phyloP scores from a whole-genome alignment of 148 eudicot genomes.

The Cornus kousa region DNA sequence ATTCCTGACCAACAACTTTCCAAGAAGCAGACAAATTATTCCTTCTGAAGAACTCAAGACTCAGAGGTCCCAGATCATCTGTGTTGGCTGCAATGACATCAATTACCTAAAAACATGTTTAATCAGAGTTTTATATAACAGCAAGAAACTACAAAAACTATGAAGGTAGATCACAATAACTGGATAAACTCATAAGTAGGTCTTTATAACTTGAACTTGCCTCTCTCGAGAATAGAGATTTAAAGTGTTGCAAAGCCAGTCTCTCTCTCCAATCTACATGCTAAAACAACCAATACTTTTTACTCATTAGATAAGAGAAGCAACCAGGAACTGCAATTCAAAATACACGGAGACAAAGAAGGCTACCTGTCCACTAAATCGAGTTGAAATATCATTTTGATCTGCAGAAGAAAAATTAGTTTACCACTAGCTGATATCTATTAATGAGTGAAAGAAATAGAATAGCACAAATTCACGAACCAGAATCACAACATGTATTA shows the following conservation, averaged over 20 bases:
- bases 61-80: slow-evolving; percentile 76
- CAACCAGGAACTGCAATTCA: neutral
- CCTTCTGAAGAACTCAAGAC: slow-evolving; percentile 63
- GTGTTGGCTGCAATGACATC: slow-evolving; percentile 64
- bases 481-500: no score
- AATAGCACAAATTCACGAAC: no score
- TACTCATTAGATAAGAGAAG: slow-evolving; percentile 12
- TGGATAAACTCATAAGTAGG: neutral
- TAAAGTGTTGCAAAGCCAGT: slow-evolving; percentile 69
- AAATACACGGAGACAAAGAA: slow-evolving; percentile 5
- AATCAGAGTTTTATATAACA: slow-evolving; percentile 14
- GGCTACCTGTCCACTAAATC: slow-evolving; percentile 52
- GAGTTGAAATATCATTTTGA: slow-evolving; percentile 24
- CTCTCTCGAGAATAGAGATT: slow-evolving; percentile 73
- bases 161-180: neutral
- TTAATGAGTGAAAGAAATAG: neutral
- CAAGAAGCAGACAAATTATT: slow-evolving; percentile 75
- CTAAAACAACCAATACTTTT: slow-evolving; percentile 32
- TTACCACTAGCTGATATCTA: neutral
- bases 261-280: slow-evolving; percentile 73
- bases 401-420: slow-evolving; percentile 43
- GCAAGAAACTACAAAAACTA: no score
- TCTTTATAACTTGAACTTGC: slow-evolving; percentile 32
- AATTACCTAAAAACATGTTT: slow-evolving; percentile 52
- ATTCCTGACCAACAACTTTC: slow-evolving; percentile 54